Evolutionary conservation across 2,329 filamentous ascomycete genomes (phyloP).

Genomic region (Nannizziopsis arthrosporioides): DNA sequence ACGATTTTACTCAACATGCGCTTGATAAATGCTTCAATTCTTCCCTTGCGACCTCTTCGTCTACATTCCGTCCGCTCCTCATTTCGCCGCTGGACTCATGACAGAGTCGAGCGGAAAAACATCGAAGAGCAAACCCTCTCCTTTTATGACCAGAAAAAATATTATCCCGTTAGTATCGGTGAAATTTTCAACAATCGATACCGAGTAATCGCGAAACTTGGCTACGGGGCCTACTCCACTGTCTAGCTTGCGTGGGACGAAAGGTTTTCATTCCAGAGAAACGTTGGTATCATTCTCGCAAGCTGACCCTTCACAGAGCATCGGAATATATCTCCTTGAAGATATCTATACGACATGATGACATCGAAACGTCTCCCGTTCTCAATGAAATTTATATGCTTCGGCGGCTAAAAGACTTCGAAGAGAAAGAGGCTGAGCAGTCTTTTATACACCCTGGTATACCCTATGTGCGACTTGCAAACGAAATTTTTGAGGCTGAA

Average conservation of each 20-base stretch:
- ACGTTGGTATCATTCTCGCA: not conserved
- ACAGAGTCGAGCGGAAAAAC: not conserved
- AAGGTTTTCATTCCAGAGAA: constrained; percentile 1
- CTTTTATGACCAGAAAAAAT: constrained; percentile 16
- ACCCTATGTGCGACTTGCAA: constrained; percentile 18
- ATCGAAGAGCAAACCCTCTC: constrained; percentile 12
- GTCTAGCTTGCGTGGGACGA: constrained; percentile 19
- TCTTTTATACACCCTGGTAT: constrained; percentile 12
- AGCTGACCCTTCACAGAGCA: not conserved
- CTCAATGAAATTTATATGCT: constrained; percentile 20
- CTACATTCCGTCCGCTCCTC: not conserved
- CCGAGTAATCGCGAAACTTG: constrained; percentile 19
- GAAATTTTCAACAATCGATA: constrained; percentile 16
- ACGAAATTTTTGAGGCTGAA: constrained; percentile 19
- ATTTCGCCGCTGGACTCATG: constrained; percentile 1
- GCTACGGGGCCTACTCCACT: constrained; percentile 19
- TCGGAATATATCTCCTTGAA: constrained; percentile 17
- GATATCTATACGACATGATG: constrained; percentile 14
- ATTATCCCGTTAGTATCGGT: constrained; percentile 18
- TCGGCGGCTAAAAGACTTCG: constrained; percentile 13
- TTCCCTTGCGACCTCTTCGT: not conserved
- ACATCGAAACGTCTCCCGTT: constrained; percentile 13
- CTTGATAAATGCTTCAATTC: not conserved
- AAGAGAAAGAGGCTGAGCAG: constrained; percentile 10
- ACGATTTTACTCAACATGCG: not conserved